phyloP scores from a whole-genome alignment of 2,329 filamentous ascomycete genomes.

The Colletotrichum caudatum region DNA sequence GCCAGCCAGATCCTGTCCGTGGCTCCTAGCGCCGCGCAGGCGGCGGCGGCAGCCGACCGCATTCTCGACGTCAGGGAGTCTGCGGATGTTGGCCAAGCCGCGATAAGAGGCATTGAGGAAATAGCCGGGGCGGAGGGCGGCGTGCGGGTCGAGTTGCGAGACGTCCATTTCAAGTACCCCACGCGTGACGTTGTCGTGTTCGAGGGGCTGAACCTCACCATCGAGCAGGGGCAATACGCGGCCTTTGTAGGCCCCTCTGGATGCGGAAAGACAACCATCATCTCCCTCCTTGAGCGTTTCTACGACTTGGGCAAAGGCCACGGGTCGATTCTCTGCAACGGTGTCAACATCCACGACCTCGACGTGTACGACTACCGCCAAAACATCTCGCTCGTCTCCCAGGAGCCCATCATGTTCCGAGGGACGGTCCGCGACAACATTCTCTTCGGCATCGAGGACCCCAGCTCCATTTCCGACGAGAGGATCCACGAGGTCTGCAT shows the following conservation, averaged over 20 bases:
- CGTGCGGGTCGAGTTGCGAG: slow-evolving; percentile 42
- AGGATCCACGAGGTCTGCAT: slow-evolving; percentile 48
- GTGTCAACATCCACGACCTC: slow-evolving; percentile 52
- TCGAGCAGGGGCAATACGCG: slow-evolving; percentile 56
- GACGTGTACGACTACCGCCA: slow-evolving; percentile 57
- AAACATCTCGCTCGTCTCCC: slow-evolving; percentile 61
- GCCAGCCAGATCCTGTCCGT: slow-evolving; percentile 77
- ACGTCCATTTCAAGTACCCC: slow-evolving; percentile 45
- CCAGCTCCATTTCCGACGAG: slow-evolving; percentile 48
- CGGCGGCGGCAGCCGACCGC: slow-evolving; percentile 68
- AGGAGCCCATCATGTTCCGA: slow-evolving; percentile 64
- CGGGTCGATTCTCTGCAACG: slow-evolving; percentile 55
- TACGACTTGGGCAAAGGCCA: slow-evolving; percentile 62
- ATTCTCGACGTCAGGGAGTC: slow-evolving; percentile 67
- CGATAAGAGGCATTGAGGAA: slow-evolving; percentile 41
- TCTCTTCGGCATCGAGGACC: slow-evolving; percentile 56
- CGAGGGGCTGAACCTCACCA: slow-evolving; percentile 44
- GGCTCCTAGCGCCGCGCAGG: slow-evolving; percentile 72
- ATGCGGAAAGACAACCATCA: slow-evolving; percentile 64
- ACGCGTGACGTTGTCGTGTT: slow-evolving; percentile 45
- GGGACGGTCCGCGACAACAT: slow-evolving; percentile 63
- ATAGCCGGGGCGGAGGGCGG: slow-evolving; percentile 36
- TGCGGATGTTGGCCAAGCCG: slow-evolving; percentile 52
- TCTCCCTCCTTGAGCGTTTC: slow-evolving; percentile 66
- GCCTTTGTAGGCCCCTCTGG: slow-evolving; percentile 61